Base-by-base conservation (phyloP, 139 green algal genomes). In the Chlorella sp. region DNA sequence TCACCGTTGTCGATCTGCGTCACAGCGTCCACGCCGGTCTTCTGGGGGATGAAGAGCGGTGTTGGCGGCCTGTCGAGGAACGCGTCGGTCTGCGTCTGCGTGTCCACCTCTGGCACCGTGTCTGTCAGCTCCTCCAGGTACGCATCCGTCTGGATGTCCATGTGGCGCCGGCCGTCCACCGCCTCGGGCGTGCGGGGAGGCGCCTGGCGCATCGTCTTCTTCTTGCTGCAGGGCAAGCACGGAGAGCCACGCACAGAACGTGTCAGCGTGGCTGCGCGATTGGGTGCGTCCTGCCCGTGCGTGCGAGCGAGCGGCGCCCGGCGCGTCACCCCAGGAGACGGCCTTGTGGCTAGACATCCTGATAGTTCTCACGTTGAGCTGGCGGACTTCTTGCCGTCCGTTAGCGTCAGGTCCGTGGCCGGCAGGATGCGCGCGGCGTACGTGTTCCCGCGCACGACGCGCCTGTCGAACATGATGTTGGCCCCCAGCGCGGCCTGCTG, bases 401-500 rank as follows among this genome's bases (percentile, higher is more conserved):
- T 77, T 29, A 80, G 62, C 5, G 51, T 36, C 5, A 75, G 55
- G 33, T 91, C 88, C 62, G 87, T 80, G 61, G 17, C 65, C 31
- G 88, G 86, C 29, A 92, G 69, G 33, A 91, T 88, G 17, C 89
- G 85, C 5, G 88, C 78, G 2, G 87, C 90, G 62, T 94, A 96
- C 2, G 91, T 96, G 81, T 93, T 96, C 4, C 91, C 91, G 5
- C 91, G 84, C 0, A 96, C 86, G 1, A 96, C 89, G 6, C 91
- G 79, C 27, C 88, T 78, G 74, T 96, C 90, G 69, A 93, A 96
- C 91, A 96, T 96, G 64, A 96, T 93, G 77, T 96, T 96, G 66
- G 74, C 32, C 33, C 14, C 10, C 29, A 20, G 60, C 20, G 34
- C 24, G 49, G 6, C n/a, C n/a, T n/a, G n/a, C n/a, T n/a, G n/a